Percentiles rank a stretch among this genome's conserved stretches.
These are phyloP conservation scores for Chamaecyparis obtusa DNA, from an alignment of 75 land plant species.

Conservation along the genomic window DNA sequence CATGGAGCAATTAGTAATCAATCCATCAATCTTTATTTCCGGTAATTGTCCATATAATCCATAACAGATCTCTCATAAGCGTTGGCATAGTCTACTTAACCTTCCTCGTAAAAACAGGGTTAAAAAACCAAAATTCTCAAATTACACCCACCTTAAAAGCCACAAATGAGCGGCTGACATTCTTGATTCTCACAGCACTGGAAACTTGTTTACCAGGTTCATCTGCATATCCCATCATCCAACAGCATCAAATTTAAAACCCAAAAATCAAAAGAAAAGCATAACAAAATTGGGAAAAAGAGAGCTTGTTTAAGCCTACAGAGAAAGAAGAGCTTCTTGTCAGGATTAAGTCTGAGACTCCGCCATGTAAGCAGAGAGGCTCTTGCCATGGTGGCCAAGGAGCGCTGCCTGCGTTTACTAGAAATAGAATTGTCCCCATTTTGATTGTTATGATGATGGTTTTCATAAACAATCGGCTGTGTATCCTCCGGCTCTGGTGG, in stretches of 20 bases:
- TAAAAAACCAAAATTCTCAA: neutral
- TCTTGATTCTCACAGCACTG: conserved; percentile 85
- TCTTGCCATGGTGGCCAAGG: conserved; percentile 46
- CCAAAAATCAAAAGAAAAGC: neutral
- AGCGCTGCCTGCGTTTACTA: conserved; percentile 25
- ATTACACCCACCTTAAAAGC: conserved; percentile 77
- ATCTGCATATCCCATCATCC: conserved; percentile 39
- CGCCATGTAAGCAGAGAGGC: conserved; percentile 55
- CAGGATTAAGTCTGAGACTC: conserved; percentile 72
- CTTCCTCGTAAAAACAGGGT: neutral
- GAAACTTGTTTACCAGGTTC: conserved; percentile 97
- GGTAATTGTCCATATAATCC: too few species aligned
- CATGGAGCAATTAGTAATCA: neutral
- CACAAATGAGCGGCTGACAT: conserved; percentile 80
- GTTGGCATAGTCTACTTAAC: neutral
- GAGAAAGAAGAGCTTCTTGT: conserved; percentile 69
- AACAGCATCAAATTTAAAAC: neutral
- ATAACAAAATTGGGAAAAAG: neutral
- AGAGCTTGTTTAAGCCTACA: conserved; percentile 32
- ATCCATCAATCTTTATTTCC: neutral
- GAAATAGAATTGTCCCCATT: neutral
- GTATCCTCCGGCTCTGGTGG: conserved; percentile 2
- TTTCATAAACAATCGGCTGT: neutral
- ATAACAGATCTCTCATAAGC: neutral
- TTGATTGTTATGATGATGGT: neutral